These are phyloP conservation scores for Elasticomyces elasticus DNA, from an alignment of 495 filamentous ascomycete genomes.

Conservation along the genomic window DNA sequence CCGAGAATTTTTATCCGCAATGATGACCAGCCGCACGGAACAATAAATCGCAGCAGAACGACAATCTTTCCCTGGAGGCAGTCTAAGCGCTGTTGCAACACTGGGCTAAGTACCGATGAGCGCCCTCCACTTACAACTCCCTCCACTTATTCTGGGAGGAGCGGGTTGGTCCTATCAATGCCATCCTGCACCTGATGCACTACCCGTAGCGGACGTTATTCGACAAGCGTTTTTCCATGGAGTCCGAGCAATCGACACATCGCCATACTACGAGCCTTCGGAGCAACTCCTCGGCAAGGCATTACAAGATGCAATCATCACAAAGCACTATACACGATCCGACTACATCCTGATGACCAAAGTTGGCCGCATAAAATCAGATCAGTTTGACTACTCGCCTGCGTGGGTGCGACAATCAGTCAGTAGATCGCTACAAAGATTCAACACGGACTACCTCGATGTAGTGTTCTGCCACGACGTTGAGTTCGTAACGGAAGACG, in stretches of 20 bases:
- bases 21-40: no score
- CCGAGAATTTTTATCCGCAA: no score
- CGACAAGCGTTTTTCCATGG: no score
- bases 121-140: no score
- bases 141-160: no score
- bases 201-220: no score
- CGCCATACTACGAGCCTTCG: slow-evolving; percentile 3
- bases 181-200: no score
- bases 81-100: no score
- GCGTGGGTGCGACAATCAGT: slow-evolving; percentile 1
- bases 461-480: slow-evolving; percentile 3
- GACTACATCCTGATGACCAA: slow-evolving; percentile 7
- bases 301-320: background rate
- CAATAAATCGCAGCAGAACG: no score
- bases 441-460: background rate
- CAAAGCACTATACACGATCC: background rate
- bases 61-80: no score
- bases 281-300: background rate
- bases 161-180: no score
- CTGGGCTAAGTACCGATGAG: no score
- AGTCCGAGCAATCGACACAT: background rate
- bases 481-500: background rate
- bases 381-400: background rate
- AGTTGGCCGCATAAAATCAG: slow-evolving; percentile 1
- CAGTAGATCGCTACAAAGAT: background rate